Base-by-base conservation (phyloP, 2,329 filamentous ascomycete species). In the Penicillium sp. region DNA sequence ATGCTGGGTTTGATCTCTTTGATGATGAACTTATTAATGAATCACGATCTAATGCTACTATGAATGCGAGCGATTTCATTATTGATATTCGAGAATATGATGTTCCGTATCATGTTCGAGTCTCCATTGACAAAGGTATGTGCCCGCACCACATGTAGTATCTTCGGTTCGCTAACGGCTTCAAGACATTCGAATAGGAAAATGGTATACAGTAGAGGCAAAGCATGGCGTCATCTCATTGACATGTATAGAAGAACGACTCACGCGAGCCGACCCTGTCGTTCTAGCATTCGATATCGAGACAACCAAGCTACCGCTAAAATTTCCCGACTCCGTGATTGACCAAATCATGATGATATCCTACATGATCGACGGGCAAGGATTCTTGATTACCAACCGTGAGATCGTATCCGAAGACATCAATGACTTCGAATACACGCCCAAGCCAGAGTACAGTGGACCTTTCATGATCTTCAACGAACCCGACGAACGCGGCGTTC, bases 261-360 rank as follows among this genome's bases (percentile, higher is more conserved):
- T 97, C 41, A 83, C 87, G 53, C 87, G 89, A 70, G 90, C 94
- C 21, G 93, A 98, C 63, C 93, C 93, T 1, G 87, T 97, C n/a
- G 87, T 98, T 19, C 85, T 98, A 79, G 93, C 93, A 15, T 98
- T 84, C 71, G 93, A 98, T 82, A 98, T 98, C 64, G 93, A 98
- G 71, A 98, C 93, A 2, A 91, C 88, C 4, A 98, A 98, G 65
- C 76, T 93, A 15, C 93, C 94, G 2, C 76, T 98, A 48, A 98
- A 98, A 69, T 98, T 98, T 61, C 94, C 93, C 24, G 94, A 98
- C 65, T 84, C 93, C 2, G 80, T 89, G 4, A 84, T 95, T 55
- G 93, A 98, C 71, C 91, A 95, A 67, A 85, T 98, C 64, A 98
- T 98, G 90, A 98, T 98, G 93, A 91, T 98, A 67, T 98, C 94